Evolutionary conservation across 139 green algal species (phyloP).

Genomic region (Penium margaritaceum): DNA sequence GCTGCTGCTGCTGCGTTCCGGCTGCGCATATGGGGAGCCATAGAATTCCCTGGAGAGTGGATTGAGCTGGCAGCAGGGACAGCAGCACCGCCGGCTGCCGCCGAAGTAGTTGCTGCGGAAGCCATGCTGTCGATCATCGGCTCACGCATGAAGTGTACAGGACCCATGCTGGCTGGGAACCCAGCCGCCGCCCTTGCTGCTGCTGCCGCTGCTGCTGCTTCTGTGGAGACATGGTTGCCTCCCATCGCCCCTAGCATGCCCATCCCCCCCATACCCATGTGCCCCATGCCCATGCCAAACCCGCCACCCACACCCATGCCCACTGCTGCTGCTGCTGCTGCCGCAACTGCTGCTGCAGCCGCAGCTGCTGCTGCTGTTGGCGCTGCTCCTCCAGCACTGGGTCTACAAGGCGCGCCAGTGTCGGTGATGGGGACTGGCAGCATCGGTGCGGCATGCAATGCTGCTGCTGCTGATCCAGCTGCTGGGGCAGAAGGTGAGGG

Average conservation of each 20-base stretch:
- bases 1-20: no score
- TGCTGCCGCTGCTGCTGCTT: not conserved
- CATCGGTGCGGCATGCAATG: no score
- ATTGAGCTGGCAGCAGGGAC: no score
- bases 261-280: slow-evolving; percentile 3
- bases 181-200: not conserved
- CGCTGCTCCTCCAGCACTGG: no score
- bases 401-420: slow-evolving; percentile 3
- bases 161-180: no score
- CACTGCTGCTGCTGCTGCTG: not conserved
- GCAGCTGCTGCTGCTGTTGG: not conserved
- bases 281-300: slow-evolving; percentile 3
- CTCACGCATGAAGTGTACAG: not conserved
- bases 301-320: not conserved
- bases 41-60: no score
- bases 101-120: not conserved
- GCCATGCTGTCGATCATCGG: not conserved
- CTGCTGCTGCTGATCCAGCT: no score
- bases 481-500: no score
- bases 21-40: no score
- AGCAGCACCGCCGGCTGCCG: no score
- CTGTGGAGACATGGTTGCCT: not conserved
- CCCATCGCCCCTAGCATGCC: not conserved
- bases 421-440: no score
- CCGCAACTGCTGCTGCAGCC: not conserved